A percentile compares a stretch with the other conserved stretches of the same genome.
phyloP scores from a whole-genome alignment of 2,329 filamentous ascomycete species.

The Ceratocystis eucalypticola region DNA sequence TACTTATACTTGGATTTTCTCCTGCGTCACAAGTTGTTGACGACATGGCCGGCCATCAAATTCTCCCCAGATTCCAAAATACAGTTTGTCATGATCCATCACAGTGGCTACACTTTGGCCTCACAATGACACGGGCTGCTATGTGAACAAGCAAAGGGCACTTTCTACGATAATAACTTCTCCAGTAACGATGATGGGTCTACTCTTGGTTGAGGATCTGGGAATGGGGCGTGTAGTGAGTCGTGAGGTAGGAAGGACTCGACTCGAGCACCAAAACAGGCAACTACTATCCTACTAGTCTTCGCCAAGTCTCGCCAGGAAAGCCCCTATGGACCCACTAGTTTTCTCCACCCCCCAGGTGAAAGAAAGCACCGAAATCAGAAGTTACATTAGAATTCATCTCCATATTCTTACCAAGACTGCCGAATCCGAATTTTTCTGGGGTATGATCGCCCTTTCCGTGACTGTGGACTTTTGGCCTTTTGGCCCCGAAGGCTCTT shows the following conservation, averaged over 20 bases:
- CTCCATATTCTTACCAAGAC: neutral
- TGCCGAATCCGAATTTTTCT: neutral
- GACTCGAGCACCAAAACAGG: neutral
- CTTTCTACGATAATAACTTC: neutral
- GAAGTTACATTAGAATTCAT: neutral
- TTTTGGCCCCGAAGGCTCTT: neutral
- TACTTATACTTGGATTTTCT: neutral
- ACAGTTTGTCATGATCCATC: neutral
- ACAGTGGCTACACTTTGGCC: neutral
- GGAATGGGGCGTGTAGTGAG: no score
- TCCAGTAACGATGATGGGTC: neutral
- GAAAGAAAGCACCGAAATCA: neutral
- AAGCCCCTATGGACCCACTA: neutral
- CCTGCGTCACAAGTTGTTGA: neutral
- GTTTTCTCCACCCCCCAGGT: neutral
- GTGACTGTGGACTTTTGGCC: slow-evolving; percentile 1
- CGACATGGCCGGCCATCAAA: neutral
- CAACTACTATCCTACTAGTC: neutral
- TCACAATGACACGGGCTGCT: neutral
- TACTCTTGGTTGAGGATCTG: no score
- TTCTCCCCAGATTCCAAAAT: neutral
- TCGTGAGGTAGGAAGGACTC: neutral
- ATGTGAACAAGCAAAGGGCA: neutral
- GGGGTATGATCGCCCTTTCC: slow-evolving; percentile 7
- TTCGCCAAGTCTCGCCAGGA: neutral